Evolutionary conservation across 495 filamentous ascomycete species (phyloP), one percentile per base, ranked within the genome.

Genomic region (Aspergillus conjunctus): DNA sequence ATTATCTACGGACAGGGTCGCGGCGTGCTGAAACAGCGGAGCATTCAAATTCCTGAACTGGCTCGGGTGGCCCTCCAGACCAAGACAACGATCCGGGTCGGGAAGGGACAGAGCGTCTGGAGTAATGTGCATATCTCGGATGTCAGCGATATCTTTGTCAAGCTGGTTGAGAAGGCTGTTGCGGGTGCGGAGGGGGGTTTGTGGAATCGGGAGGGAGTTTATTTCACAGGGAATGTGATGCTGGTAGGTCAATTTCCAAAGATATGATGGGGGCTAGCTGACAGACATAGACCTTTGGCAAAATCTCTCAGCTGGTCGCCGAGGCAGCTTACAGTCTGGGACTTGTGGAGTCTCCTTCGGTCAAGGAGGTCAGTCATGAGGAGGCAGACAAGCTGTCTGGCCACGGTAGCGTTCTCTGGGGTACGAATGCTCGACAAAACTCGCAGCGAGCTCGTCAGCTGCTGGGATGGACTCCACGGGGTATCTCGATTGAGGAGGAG

Each of bases 191-290:
- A 85, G 48, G 86, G 79, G 4, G 88, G 89, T 30, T 77, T 87
- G n/a, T 93, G 88, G 83, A 87, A 85, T 5, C 69, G 75, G n/a
- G 76, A 86, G 56, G 88, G 82, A 5, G 88, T 92, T 66, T 91
- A 86, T 73, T 87, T 90, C 66, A 73, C 79, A 39, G 82, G 86
- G 64, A 85, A 81, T 57, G 87, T 80, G 12, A 70, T 79, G 62
- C 79, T 87, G 67, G 76, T 78, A 52, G 67, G 68, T 67, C 21
- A 21, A 6, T 21, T 21, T 8, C 32, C 20, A n/a, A 51, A 21
- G 17, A 48, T 14, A 54, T 20, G 15, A 44, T 46, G 56, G 43
- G 7, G 17, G 41, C 48, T 56, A 63, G 45, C 17, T 10, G n/a
- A 49, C 1, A 3, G 10, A 18, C 3, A 18, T 34, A 73, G 71